A percentile compares a stretch with the other conserved stretches of the same genome.
Evolutionary conservation across 179 eudicot genomes (phyloP).

Genomic region (Drosera spatulata): DNA sequence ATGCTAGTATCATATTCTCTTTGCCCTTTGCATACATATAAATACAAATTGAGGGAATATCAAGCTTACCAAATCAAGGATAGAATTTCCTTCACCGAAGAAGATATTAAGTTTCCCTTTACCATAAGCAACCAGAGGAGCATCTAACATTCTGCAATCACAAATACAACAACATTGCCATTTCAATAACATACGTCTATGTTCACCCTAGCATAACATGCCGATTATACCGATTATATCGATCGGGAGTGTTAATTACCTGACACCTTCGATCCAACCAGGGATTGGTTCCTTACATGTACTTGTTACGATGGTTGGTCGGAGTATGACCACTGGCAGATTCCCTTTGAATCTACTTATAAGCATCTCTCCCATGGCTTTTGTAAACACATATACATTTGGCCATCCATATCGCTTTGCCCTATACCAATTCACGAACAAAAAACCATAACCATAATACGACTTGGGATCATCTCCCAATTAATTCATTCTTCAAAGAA

Average conservation of each 20-base stretch:
- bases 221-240: neutral
- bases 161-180: too few species aligned
- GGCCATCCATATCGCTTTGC: constrained; percentile 60
- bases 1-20: too few species aligned
- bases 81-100: too few species aligned
- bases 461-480: too few species aligned
- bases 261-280: constrained; percentile 64
- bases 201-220: neutral
- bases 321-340: constrained; percentile 37
- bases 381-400: constrained; percentile 57
- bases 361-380: constrained; percentile 66
- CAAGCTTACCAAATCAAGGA: too few species aligned
- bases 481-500: too few species aligned
- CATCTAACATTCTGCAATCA: too few species aligned
- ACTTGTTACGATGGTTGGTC: constrained; percentile 53
- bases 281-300: constrained; percentile 62
- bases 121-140: too few species aligned
- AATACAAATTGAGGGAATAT: too few species aligned
- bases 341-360: constrained; percentile 27
- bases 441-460: too few species aligned
- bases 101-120: too few species aligned
- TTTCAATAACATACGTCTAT: neutral
- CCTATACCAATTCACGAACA: constrained; percentile 9
- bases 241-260: constrained; percentile 15
- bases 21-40: too few species aligned